Conservation (phyloP, 2,329 filamentous ascomycete genomes). For the Trichoderma sp. region DNA sequence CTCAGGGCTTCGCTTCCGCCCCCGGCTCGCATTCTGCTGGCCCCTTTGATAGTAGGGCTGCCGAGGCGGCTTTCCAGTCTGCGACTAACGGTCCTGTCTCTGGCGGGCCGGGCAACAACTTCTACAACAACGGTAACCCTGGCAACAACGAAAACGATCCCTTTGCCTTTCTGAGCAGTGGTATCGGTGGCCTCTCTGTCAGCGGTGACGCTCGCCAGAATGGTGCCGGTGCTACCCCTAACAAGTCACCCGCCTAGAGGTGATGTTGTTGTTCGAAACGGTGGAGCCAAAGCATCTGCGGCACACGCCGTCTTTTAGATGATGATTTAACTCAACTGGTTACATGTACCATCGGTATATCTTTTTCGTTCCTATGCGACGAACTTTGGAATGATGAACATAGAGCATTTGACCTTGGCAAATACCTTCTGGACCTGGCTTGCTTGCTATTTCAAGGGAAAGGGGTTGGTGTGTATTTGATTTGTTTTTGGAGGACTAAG, state of each 20-base stretch:
- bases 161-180: slow-evolving; percentile 76
- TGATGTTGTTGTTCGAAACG: not conserved
- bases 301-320: slow-evolving; percentile 32
- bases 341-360: slow-evolving; percentile 30
- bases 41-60: slow-evolving; percentile 88
- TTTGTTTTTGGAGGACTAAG: slow-evolving; percentile 35
- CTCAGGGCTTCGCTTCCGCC: slow-evolving; percentile 71
- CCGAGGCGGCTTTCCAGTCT: slow-evolving; percentile 91
- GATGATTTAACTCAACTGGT: slow-evolving; percentile 27
- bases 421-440: slow-evolving; percentile 46
- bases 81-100: slow-evolving; percentile 80
- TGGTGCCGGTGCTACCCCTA: slow-evolving; percentile 56
- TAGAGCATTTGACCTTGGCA: slow-evolving; percentile 49
- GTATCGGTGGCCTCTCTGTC: slow-evolving; percentile 72
- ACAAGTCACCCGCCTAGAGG: slow-evolving; percentile 60
- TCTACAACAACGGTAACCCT: slow-evolving; percentile 60
- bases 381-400: slow-evolving; percentile 47
- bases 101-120: slow-evolving; percentile 64
- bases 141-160: slow-evolving; percentile 71
- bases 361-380: slow-evolving; percentile 29
- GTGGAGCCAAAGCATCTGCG: slow-evolving; percentile 28
- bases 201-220: slow-evolving; percentile 67
- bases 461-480: slow-evolving; percentile 41
- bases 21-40: slow-evolving; percentile 80
- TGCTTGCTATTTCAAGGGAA: slow-evolving; percentile 43